Evolutionary conservation across 805 yeast genomes (phyloP).

Genomic region (Cyberlindnera euphorbiae): DNA sequence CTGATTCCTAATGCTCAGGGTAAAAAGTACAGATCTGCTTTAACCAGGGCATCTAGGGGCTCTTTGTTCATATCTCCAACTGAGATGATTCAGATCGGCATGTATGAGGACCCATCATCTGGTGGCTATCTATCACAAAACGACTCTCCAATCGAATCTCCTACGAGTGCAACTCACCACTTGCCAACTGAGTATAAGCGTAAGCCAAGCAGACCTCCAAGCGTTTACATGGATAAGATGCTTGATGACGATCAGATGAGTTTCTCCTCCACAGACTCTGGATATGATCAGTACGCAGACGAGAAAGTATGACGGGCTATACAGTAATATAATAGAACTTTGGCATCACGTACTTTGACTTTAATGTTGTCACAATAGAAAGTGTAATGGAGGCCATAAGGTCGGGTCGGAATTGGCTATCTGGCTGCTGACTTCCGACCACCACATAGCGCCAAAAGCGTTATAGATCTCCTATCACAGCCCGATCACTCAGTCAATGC

Average conservation of each 20-base stretch:
- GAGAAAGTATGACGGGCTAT: slow-evolving; percentile 17
- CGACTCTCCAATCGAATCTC: slow-evolving; percentile 25
- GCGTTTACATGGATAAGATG: slow-evolving; percentile 43
- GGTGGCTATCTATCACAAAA: slow-evolving; percentile 8
- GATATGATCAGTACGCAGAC: slow-evolving; percentile 7
- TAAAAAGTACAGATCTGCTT: slow-evolving; percentile 23
- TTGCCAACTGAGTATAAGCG: slow-evolving; percentile 2
- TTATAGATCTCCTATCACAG: too few relatives aligned
- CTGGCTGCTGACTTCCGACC: too few relatives aligned
- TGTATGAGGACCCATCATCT: slow-evolving; percentile 7
- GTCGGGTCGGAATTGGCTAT: too few relatives aligned
- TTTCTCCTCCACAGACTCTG: slow-evolving; percentile 2
- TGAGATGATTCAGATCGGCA: slow-evolving; percentile 29
- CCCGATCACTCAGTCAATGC: too few relatives aligned
- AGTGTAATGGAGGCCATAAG: too few relatives aligned
- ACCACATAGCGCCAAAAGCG: too few relatives aligned
- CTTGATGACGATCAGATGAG: slow-evolving; percentile 28
- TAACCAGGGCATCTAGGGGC: slow-evolving; percentile 28
- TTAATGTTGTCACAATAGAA: too few relatives aligned
- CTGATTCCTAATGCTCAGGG: slow-evolving; percentile 17
- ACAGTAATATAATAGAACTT: too few relatives aligned
- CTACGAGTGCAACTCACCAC: slow-evolving; percentile 5
- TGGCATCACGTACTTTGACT: too few relatives aligned
- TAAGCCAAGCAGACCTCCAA: slow-evolving; percentile 40
- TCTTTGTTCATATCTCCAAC: slow-evolving; percentile 54